Evolutionary conservation across 345 rosid species (phyloP).

Genomic region (Syzygium oleosum): DNA sequence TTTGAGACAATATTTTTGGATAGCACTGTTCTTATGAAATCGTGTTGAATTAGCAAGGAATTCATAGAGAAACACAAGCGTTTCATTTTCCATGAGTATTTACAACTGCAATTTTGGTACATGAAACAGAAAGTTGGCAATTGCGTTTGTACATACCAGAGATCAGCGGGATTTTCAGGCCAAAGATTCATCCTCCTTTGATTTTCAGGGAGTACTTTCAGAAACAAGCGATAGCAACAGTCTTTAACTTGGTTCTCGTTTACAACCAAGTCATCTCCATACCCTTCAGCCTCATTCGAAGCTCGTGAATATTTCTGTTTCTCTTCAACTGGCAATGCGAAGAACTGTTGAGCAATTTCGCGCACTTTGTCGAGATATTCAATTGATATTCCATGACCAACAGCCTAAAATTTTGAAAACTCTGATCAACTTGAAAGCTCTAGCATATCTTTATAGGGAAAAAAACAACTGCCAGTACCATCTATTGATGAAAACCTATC

Average conservation of each 20-base stretch:
- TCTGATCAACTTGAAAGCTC: neutral
- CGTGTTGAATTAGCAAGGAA: neutral
- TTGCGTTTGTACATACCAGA: slow-evolving; percentile 15
- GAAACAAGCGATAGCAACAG: slow-evolving; percentile 39
- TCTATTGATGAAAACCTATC: neutral
- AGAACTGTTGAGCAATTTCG: slow-evolving; percentile 26
- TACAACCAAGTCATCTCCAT: slow-evolving; percentile 37
- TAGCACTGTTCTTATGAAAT: neutral
- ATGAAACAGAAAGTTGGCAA: neutral
- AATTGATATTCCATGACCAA: slow-evolving; percentile 36
- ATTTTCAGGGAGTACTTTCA: slow-evolving; percentile 31
- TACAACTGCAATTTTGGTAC: neutral
- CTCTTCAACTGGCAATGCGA: slow-evolving; percentile 32
- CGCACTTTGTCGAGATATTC: slow-evolving; percentile 38
- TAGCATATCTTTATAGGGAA: neutral
- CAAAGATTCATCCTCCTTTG: slow-evolving; percentile 30
- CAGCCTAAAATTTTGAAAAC: slow-evolving; percentile 13
- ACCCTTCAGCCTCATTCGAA: slow-evolving; percentile 31
- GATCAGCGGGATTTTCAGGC: slow-evolving; percentile 36
- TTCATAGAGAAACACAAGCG: neutral
- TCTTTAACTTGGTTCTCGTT: slow-evolving; percentile 34
- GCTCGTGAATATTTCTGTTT: slow-evolving; percentile 29
- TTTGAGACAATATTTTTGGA: neutral
- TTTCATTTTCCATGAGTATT: neutral
- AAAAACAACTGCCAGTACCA: too few relatives aligned